These are phyloP conservation scores for Pseudogymnoascus sp. DNA, from an alignment of 2,329 filamentous ascomycete species.

Conservation along the genomic window DNA sequence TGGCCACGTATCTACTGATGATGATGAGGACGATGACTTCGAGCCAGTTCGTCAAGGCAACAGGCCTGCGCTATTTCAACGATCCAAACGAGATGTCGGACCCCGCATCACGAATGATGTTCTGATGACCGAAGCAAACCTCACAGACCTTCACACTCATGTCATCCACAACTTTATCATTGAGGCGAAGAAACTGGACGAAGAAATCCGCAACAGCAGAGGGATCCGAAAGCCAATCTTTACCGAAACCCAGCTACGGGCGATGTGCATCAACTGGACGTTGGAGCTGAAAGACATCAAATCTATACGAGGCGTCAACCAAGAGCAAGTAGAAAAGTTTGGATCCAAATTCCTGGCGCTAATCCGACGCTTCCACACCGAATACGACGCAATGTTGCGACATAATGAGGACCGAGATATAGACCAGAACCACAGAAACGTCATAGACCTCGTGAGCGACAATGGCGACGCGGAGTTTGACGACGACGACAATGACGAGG, in stretches of 20 bases:
- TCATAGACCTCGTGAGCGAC: slow-evolving; percentile 49
- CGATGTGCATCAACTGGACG: slow-evolving; percentile 66
- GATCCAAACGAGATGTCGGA: slow-evolving; percentile 37
- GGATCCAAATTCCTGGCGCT: slow-evolving; percentile 53
- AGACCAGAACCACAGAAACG: slow-evolving; percentile 30
- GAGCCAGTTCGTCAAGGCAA: slow-evolving; percentile 28
- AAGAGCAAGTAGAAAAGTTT: slow-evolving; percentile 51
- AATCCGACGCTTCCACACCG: slow-evolving; percentile 38
- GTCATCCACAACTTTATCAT: slow-evolving; percentile 57
- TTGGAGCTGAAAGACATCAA: slow-evolving; percentile 52
- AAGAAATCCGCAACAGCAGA: slow-evolving; percentile 51
- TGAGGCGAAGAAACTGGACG: slow-evolving; percentile 51
- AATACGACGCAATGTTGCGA: slow-evolving; percentile 43
- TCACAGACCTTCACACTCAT: slow-evolving; percentile 52
- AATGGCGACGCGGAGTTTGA: slow-evolving; percentile 24
- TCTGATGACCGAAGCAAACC: slow-evolving; percentile 37
- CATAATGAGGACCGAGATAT: slow-evolving; percentile 19
- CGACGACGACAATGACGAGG: slow-evolving; percentile 7
- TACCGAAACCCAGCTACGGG: slow-evolving; percentile 57
- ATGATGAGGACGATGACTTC: slow-evolving; percentile 27
- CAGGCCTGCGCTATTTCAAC: slow-evolving; percentile 39
- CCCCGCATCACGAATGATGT: slow-evolving; percentile 51
- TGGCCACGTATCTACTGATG: slow-evolving; percentile 15
- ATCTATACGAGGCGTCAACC: slow-evolving; percentile 52
- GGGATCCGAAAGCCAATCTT: slow-evolving; percentile 54